These are phyloP conservation scores for Chlorella sorokiniana DNA, from an alignment of 139 green algal species.

Conservation along the genomic window DNA sequence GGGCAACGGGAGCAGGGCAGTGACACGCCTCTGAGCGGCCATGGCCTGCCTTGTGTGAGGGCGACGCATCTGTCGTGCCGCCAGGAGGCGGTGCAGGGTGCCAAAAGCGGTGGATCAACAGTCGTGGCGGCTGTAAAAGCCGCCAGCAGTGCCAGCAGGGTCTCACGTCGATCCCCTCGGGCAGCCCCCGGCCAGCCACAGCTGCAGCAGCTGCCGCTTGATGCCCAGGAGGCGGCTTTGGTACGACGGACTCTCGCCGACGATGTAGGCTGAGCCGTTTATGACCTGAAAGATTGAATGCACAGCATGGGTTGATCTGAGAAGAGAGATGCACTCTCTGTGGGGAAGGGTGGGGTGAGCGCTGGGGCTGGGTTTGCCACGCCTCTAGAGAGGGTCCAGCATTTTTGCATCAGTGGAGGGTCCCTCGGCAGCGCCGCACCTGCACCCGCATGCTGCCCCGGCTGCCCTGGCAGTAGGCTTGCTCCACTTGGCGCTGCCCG, in stretches of 20 bases:
- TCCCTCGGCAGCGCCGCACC: not conserved
- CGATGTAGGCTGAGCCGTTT: not conserved
- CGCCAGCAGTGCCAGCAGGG: not conserved
- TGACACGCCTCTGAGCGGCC: not conserved
- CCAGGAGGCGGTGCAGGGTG: not conserved
- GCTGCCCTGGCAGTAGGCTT: conserved; percentile 17
- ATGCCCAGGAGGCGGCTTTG: conserved; percentile 3
- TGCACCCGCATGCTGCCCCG: not conserved
- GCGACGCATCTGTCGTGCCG: not conserved
- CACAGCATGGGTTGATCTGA: not conserved
- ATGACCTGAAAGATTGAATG: conserved; percentile 4
- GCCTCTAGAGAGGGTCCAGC: not conserved
- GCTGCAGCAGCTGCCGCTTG: conserved; percentile 16
- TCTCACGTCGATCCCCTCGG: conserved; percentile 25
- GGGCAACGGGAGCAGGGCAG: not conserved
- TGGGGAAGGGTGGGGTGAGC: not conserved
- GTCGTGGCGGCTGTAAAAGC: too few relatives aligned
- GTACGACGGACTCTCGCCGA: not conserved
- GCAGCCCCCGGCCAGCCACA: conserved; percentile 1
- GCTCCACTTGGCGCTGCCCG: not conserved
- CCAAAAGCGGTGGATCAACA: too few relatives aligned
- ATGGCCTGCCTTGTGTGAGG: not conserved
- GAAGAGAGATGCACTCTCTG: not conserved
- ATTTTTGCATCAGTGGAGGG: not conserved
- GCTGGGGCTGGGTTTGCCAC: not conserved